A percentile compares a stretch with the other conserved stretches of the same genome.
These are phyloP conservation scores for Monosporascus cannonballus DNA, from an alignment of 2,329 filamentous ascomycete genomes.

Conservation along the genomic window DNA sequence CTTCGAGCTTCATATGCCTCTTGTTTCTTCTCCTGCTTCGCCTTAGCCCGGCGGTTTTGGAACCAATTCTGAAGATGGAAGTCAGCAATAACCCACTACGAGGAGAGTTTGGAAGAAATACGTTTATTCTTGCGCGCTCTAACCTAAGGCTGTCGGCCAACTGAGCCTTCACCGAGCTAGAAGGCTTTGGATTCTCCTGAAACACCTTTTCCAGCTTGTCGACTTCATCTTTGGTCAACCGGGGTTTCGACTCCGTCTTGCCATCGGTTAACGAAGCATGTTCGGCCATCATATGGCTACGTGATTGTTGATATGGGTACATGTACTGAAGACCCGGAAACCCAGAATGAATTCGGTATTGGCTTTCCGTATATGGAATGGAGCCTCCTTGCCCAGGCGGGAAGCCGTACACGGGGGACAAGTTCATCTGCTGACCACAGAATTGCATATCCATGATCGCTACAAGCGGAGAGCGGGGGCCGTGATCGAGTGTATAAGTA, in stretches of 20 bases:
- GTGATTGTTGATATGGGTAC: constrained; percentile 22
- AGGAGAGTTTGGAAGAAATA: constrained; percentile 27
- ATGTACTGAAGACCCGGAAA: constrained; percentile 23
- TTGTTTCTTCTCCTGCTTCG: constrained; percentile 57
- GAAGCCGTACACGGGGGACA: constrained; percentile 20
- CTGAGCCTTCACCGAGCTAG: constrained; percentile 54
- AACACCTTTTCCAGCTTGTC: constrained; percentile 62
- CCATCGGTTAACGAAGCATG: constrained; percentile 19
- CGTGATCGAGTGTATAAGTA: constrained; percentile 13
- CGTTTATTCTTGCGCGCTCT: constrained; percentile 59
- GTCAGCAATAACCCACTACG: constrained; percentile 11
- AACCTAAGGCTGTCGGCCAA: constrained; percentile 56
- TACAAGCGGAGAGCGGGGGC: constrained; percentile 3
- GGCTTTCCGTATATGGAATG: constrained; percentile 20
- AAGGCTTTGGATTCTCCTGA: constrained; percentile 58
- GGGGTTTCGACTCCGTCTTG: constrained; percentile 40
- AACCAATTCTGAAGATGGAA: constrained; percentile 55
- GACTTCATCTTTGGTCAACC: constrained; percentile 67
- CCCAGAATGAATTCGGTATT: constrained; percentile 18
- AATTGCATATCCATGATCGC: constrained; percentile 25
- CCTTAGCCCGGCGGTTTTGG: constrained; percentile 59
- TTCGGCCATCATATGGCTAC: constrained; percentile 18
- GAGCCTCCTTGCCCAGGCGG: constrained; percentile 15
- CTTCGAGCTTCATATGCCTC: constrained; percentile 42
- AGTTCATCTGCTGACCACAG: constrained; percentile 16